These are phyloP conservation scores for Saccharomyces mikatae DNA, from an alignment of 805 yeast species.

Conservation along the genomic window DNA sequence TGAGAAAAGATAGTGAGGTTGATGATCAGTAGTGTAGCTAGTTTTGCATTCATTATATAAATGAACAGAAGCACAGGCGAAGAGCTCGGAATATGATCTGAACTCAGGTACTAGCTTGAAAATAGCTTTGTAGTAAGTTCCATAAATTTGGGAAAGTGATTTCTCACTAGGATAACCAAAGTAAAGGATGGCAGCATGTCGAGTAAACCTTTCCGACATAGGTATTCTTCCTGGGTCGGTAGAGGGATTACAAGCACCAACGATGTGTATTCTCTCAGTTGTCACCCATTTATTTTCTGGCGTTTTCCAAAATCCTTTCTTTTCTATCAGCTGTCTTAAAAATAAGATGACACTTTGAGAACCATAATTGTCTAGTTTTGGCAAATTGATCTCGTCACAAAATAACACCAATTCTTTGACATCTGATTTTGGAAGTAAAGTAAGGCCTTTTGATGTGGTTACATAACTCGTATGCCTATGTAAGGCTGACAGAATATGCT, in stretches of 20 bases:
- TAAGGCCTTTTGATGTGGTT: conserved; percentile 42
- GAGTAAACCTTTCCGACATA: conserved; percentile 52
- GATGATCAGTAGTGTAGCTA: conserved; percentile 33
- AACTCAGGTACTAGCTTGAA: conserved; percentile 55
- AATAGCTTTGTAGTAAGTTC: conserved; percentile 46
- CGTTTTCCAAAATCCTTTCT: conserved; percentile 69
- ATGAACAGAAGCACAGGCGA: conserved; percentile 60
- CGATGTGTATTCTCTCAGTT: conserved; percentile 60
- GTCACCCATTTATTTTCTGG: conserved; percentile 57
- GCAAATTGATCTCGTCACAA: conserved; percentile 88
- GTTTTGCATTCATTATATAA: conserved; percentile 43
- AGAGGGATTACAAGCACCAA: conserved; percentile 95
- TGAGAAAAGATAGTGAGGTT: conserved; percentile 64
- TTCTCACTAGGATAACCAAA: conserved; percentile 67
- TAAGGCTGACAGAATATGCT: conserved; percentile 49
- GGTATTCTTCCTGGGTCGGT: conserved; percentile 64
- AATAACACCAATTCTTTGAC: conserved; percentile 75
- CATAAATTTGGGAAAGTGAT: conserved; percentile 63
- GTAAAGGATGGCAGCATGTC: conserved; percentile 58
- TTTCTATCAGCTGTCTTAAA: conserved; percentile 66
- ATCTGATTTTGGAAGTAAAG: conserved; percentile 48
- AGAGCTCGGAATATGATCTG: conserved; percentile 41
- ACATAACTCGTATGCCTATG: conserved; percentile 66
- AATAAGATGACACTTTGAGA: conserved; percentile 66
- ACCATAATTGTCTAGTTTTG: conserved; percentile 61